Conservation (phyloP, 2,329 filamentous ascomycete genomes). For the Shiraia sp. region DNA sequence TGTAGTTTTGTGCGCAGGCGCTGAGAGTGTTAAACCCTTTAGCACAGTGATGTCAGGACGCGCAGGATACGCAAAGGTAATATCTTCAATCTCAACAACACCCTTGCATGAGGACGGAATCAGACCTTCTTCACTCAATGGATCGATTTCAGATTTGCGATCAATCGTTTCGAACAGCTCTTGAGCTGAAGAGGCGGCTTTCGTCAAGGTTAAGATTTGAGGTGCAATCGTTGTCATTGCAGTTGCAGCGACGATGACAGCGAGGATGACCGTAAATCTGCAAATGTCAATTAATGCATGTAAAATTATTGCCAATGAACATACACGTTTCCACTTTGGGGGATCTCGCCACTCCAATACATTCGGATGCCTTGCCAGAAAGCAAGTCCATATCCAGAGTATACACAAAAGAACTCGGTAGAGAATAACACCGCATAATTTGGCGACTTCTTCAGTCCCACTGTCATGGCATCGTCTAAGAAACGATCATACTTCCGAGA, state of each 20-base stretch:
- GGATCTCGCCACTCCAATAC: constrained; percentile 59
- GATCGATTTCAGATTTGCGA: constrained; percentile 77
- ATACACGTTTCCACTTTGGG: constrained; percentile 40
- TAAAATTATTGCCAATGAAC: constrained; percentile 1
- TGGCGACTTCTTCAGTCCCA: constrained; percentile 51
- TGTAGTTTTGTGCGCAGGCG: constrained; percentile 88
- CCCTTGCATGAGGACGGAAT: constrained; percentile 27
- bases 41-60: constrained; percentile 88
- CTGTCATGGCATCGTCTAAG: constrained; percentile 48
- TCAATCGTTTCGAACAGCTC: constrained; percentile 65
- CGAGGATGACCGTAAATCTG: constrained; percentile 37
- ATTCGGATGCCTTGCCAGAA: constrained; percentile 59
- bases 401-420: constrained; percentile 48
- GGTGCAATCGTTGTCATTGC: constrained; percentile 85
- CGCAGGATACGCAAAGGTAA: constrained; percentile 93
- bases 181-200: constrained; percentile 38
- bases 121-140: constrained; percentile 27
- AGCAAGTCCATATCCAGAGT: constrained; percentile 51
- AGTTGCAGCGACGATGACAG: constrained; percentile 53
- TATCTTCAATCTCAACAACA: constrained; percentile 73
- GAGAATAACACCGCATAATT: constrained; percentile 51
- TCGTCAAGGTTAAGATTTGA: constrained; percentile 73
- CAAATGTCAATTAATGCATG: background rate
- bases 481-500: constrained; percentile 49
- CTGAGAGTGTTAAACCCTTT: constrained; percentile 74